Evolutionary conservation across 371 early-diverging fungal genomes (phyloP).

Genomic region (Mortierella sp.): DNA sequence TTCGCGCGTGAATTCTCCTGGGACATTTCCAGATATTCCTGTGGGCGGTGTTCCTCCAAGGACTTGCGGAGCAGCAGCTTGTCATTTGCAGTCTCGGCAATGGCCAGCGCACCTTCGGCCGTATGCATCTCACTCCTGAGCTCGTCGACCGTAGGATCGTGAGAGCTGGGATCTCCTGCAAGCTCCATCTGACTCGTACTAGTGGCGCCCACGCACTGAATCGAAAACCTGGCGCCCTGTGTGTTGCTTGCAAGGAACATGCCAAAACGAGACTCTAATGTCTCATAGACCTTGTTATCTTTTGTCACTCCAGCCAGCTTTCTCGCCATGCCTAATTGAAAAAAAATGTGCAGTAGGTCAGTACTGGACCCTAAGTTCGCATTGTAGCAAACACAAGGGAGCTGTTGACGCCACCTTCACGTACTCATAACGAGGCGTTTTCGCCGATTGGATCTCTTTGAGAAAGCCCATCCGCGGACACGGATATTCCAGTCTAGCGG

Average conservation of each 20-base stretch:
- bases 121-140: slow-evolving; percentile 29
- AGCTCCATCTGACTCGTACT: slow-evolving; percentile 51
- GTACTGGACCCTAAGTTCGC: not conserved
- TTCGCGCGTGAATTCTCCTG: not conserved
- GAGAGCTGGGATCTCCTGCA: slow-evolving; percentile 35
- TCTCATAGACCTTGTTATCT: slow-evolving; percentile 50
- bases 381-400: not conserved
- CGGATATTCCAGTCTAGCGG: slow-evolving; percentile 56
- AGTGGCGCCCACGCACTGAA: slow-evolving; percentile 48
- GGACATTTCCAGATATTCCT: not conserved
- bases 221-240: slow-evolving; percentile 37
- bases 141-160: slow-evolving; percentile 35
- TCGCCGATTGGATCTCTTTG: slow-evolving; percentile 50
- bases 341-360: not conserved
- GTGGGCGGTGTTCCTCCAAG: slow-evolving; percentile 19
- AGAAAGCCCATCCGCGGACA: slow-evolving; percentile 56
- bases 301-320: slow-evolving; percentile 59
- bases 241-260: slow-evolving; percentile 61
- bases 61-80: slow-evolving; percentile 26
- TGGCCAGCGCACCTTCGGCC: slow-evolving; percentile 19
- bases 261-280: slow-evolving; percentile 59
- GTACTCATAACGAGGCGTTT: slow-evolving; percentile 57
- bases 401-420: not conserved
- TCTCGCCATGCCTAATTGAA: slow-evolving; percentile 53
- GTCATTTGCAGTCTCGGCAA: slow-evolving; percentile 24